Conservation (phyloP, 192 early-diverging fungal species). For the Umbelopsis ramanniana region DNA sequence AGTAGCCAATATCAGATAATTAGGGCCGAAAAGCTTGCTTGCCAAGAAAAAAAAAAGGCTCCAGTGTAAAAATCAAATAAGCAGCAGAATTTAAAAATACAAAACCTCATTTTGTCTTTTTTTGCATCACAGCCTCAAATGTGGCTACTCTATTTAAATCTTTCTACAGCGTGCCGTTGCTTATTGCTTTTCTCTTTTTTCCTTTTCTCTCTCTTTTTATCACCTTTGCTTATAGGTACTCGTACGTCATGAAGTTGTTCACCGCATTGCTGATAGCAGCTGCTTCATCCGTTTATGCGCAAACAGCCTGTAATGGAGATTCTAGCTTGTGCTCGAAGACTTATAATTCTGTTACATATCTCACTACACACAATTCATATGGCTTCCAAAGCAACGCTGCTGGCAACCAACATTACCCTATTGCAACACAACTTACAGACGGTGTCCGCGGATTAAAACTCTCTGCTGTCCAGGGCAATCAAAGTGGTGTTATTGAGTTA, state of each 20-base stretch:
- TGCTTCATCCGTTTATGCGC: slow-evolving; percentile 24
- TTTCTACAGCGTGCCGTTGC: neutral
- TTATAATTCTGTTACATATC: slow-evolving; percentile 66
- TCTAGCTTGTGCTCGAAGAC: slow-evolving; percentile 63
- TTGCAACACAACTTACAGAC: slow-evolving; percentile 68
- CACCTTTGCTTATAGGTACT: neutral
- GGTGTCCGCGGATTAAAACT: slow-evolving; percentile 79
- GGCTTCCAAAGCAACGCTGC: slow-evolving; percentile 56
- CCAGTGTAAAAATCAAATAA: neutral
- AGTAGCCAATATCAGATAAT: neutral
- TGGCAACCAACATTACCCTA: slow-evolving; percentile 69
- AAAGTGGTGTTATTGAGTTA: slow-evolving; percentile 49
- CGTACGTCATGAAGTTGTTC: slow-evolving; percentile 3
- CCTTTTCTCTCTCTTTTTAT: neutral
- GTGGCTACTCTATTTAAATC: slow-evolving; percentile 1
- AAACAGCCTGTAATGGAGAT: slow-evolving; percentile 68
- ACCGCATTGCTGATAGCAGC: neutral
- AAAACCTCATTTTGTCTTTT: neutral
- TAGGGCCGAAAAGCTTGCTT: neutral
- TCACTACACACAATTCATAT: slow-evolving; percentile 79
- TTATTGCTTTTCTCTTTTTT: neutral
- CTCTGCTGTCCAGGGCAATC: slow-evolving; percentile 51
- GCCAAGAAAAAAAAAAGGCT: neutral
- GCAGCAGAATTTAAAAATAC: neutral
- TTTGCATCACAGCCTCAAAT: slow-evolving; percentile 3